Evolutionary conservation across 768 basidiomycete species (phyloP).

Genomic region (Bullera alba): DNA sequence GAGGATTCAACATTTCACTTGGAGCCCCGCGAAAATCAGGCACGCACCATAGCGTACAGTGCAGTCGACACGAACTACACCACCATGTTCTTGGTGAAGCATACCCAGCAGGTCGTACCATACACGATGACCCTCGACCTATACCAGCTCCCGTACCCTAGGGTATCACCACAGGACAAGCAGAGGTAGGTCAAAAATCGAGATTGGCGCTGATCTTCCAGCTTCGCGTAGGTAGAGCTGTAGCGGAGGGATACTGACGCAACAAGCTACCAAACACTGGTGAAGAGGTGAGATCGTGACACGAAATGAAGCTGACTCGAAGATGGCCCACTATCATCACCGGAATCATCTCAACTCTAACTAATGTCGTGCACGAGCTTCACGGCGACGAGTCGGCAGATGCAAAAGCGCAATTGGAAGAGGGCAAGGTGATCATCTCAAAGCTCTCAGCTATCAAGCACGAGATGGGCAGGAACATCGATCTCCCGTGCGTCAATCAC

Average conservation of each 20-base stretch:
- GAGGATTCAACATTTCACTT: too few relatives aligned
- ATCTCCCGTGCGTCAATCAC: conserved; percentile 53
- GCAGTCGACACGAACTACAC: too few relatives aligned
- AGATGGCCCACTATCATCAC: conserved; percentile 77
- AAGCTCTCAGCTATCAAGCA: conserved; percentile 73
- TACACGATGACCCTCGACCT: too few relatives aligned
- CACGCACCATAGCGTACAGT: too few relatives aligned
- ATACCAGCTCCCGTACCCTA: conserved; percentile 28
- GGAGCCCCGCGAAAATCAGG: too few relatives aligned
- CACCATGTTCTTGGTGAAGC: too few relatives aligned
- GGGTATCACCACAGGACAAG: conserved; percentile 42
- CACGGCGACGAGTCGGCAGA: conserved; percentile 28
- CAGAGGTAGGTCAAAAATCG: conserved; percentile 22
- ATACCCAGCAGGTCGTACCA: too few relatives aligned
- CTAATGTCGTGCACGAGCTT: conserved; percentile 56
- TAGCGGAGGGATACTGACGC: conserved; percentile 1
- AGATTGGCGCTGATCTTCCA: background rate
- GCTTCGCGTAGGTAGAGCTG: conserved; percentile 24
- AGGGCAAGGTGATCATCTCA: conserved; percentile 72
- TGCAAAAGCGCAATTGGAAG: conserved; percentile 50
- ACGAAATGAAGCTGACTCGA: background rate
- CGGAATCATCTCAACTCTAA: conserved; percentile 65
- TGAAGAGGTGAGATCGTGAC: conserved; percentile 17
- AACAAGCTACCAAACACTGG: conserved; percentile 33
- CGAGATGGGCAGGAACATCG: conserved; percentile 72